Evolutionary conservation across 208 protist genomes (phyloP).

Genomic region (Angomonas ambiguus): DNA sequence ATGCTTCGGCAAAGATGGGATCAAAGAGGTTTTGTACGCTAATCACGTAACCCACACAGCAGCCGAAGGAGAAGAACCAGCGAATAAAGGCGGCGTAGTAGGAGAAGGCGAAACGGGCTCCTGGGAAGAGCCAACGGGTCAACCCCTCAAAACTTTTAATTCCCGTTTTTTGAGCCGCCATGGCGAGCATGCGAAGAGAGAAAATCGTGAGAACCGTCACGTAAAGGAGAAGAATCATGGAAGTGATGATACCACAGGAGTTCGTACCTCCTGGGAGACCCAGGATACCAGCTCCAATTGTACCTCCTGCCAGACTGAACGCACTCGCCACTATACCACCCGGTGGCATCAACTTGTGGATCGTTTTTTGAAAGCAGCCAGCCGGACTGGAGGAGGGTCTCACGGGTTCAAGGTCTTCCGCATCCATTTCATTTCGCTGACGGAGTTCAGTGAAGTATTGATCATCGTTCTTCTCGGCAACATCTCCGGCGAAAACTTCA

Average conservation of each 20-base stretch:
- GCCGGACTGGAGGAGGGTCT: background rate
- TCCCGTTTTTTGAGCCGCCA: slow-evolving; percentile 10
- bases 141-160: slow-evolving; percentile 21
- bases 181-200: slow-evolving; percentile 23
- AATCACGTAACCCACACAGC: slow-evolving; percentile 14
- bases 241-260: slow-evolving; percentile 16
- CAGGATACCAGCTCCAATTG: slow-evolving; percentile 22
- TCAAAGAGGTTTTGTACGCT: slow-evolving; percentile 8
- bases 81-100: slow-evolving; percentile 13
- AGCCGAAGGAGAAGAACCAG: slow-evolving; percentile 8
- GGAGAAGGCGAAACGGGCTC: slow-evolving; percentile 5
- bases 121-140: slow-evolving; percentile 10
- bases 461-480: background rate
- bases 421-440: background rate
- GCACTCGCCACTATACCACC: slow-evolving; percentile 13
- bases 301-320: slow-evolving; percentile 12
- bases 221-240: slow-evolving; percentile 16
- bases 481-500: background rate
- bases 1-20: slow-evolving; percentile 11
- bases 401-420: background rate
- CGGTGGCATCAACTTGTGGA: slow-evolving; percentile 11
- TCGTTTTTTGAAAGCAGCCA: background rate
- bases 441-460: background rate
- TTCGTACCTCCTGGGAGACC: slow-evolving; percentile 24
- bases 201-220: slow-evolving; percentile 24